Evolutionary conservation across 1,284 basidiomycete species (phyloP).

Genomic region (Cutaneotrichosporon cyanovorans): DNA sequence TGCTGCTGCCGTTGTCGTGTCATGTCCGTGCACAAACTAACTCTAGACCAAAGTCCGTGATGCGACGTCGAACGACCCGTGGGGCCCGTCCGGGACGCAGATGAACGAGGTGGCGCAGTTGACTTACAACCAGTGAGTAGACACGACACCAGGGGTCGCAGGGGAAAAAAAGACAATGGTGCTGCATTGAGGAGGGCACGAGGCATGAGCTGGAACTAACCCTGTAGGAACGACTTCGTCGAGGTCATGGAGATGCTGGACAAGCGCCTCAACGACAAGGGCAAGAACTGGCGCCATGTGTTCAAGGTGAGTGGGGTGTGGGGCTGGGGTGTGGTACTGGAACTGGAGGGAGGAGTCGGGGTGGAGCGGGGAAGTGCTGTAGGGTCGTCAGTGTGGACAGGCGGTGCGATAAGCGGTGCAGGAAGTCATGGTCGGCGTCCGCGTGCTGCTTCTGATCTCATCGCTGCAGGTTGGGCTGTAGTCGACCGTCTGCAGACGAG

Average conservation of each 20-base stretch:
- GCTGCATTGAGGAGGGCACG: too few relatives aligned
- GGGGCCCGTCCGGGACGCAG: conserved; percentile 95
- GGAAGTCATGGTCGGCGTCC: not conserved
- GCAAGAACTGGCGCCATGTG: conserved; percentile 99
- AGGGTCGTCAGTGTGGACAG: too few relatives aligned
- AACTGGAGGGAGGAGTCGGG: conserved; percentile 1
- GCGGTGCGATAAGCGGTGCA: too few relatives aligned
- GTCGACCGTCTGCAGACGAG: too few relatives aligned
- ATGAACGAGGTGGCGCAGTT: conserved; percentile 99
- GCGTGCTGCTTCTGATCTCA: too few relatives aligned
- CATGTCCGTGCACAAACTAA: too few relatives aligned
- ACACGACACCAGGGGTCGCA: conserved; percentile 26
- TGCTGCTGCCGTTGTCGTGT: too few relatives aligned
- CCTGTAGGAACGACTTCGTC: conserved; percentile 81
- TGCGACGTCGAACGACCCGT: conserved; percentile 99
- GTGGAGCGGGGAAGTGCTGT: too few relatives aligned
- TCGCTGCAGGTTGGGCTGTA: too few relatives aligned
- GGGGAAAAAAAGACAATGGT: too few relatives aligned
- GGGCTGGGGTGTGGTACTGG: not conserved
- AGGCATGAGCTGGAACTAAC: too few relatives aligned
- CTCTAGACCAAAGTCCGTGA: conserved; percentile 92
- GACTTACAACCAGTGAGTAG: conserved; percentile 95
- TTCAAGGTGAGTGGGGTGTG: conserved; percentile 74
- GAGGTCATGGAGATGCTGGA: conserved; percentile 99
- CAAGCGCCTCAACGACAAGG: conserved; percentile 97